Percentiles rank a stretch among this genome's conserved stretches.
Conservation (phyloP, 2,329 filamentous ascomycete genomes). For the Botrytis cinerea region DNA sequence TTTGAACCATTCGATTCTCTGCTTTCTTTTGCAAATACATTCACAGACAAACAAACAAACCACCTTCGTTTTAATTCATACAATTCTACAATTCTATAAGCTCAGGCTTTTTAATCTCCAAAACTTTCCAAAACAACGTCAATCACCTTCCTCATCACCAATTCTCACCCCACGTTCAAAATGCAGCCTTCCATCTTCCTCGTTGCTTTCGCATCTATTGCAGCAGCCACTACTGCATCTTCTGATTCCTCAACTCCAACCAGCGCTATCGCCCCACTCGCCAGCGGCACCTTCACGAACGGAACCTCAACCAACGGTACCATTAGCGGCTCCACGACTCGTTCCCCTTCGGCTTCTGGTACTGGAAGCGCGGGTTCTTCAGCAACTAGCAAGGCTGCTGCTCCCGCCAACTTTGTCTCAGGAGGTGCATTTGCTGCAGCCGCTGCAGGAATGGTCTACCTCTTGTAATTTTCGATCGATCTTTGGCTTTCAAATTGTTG, state of each 20-base stretch:
- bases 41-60: slow-evolving; percentile 10
- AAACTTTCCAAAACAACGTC: not conserved
- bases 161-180: slow-evolving; percentile 18
- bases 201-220: slow-evolving; percentile 28
- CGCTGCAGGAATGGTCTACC: slow-evolving; percentile 23
- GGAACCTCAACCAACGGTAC: slow-evolving; percentile 19
- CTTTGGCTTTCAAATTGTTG: slow-evolving; percentile 19
- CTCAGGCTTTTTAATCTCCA: not conserved
- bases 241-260: slow-evolving; percentile 20
- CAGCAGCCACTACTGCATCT: slow-evolving; percentile 27
- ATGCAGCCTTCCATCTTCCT: slow-evolving; percentile 28
- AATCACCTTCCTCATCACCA: not conserved
- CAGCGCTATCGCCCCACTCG: slow-evolving; percentile 3
- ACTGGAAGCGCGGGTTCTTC: not conserved
- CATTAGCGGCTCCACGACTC: slow-evolving; percentile 3
- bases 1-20: slow-evolving; percentile 23
- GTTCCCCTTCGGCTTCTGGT: not conserved
- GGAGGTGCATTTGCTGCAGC: slow-evolving; percentile 18
- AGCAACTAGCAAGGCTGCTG: slow-evolving; percentile 19
- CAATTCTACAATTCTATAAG: slow-evolving; percentile 1
- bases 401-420: slow-evolving; percentile 14
- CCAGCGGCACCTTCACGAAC: slow-evolving; percentile 21
- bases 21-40: not conserved
- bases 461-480: slow-evolving; percentile 17
- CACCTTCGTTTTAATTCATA: slow-evolving; percentile 22